Evolutionary conservation across 1,284 basidiomycete species (phyloP).

Genomic region (Papiliotrema fonsecae): DNA sequence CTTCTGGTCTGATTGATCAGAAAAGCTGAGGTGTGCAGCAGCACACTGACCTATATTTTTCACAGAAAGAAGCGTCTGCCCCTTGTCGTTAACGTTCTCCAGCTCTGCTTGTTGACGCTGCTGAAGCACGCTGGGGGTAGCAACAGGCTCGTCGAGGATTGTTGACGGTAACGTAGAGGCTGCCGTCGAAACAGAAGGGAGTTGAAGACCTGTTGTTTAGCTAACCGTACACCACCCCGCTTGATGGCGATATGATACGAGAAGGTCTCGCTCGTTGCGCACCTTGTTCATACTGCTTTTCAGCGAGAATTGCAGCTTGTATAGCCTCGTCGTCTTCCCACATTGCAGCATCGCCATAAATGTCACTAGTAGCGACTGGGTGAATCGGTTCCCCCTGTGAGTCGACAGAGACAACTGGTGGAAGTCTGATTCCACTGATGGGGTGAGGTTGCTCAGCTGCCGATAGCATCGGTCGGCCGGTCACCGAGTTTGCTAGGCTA

Average conservation of each 20-base stretch:
- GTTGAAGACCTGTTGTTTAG: too few relatives aligned
- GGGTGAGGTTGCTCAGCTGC: too few relatives aligned
- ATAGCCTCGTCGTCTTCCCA: conserved; percentile 4
- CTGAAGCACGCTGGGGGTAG: conserved; percentile 12
- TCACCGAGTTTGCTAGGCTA: too few relatives aligned
- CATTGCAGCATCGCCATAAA: background rate
- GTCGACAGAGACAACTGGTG: too few relatives aligned
- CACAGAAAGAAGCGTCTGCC: background rate
- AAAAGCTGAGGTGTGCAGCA: background rate
- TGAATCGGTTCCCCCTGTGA: too few relatives aligned
- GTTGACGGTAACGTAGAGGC: too few relatives aligned
- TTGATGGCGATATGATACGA: too few relatives aligned
- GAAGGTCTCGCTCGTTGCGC: background rate
- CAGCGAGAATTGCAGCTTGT: background rate
- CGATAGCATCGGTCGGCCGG: too few relatives aligned
- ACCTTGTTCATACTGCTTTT: background rate
- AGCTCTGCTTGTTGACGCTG: conserved; percentile 5
- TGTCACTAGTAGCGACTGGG: too few relatives aligned
- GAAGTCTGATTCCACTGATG: too few relatives aligned
- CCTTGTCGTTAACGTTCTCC: background rate
- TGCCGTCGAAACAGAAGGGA: too few relatives aligned
- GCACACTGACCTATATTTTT: background rate
- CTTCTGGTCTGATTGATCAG: background rate
- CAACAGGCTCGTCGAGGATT: conserved; percentile 7
- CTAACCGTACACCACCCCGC: too few relatives aligned